Base-by-base conservation (phyloP, 1,284 basidiomycete species). In the Coniferiporia weirii region DNA sequence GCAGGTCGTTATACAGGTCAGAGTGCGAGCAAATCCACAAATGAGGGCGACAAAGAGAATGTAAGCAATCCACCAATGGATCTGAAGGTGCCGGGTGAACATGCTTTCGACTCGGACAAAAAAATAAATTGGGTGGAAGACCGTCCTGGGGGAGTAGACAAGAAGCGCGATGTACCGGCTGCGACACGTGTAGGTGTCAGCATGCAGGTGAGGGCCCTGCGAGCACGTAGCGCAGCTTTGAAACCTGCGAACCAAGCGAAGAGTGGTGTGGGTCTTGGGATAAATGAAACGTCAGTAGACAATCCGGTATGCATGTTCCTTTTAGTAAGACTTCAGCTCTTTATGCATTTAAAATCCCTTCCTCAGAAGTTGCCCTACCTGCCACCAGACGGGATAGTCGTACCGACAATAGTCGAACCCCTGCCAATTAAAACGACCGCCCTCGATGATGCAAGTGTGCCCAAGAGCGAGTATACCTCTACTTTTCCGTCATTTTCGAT, bases 401-500 rank as follows among this genome's bases (percentile, higher is more conserved):
- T 40, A 9, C 9, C 9, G 15, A 40, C 38, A 10, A 12, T 40
- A 15, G 8, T 40, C 15, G 15, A 15, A 7, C 38, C 38, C 2
- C 15, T 40, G 15, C 9, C 38, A 40, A 15, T 9, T 2, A 40
- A 40, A 40, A 40, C 38, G 38, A 3, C 38, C 15, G 38, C 3
- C 38, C 15, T 40, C 8, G 38, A 15, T 40, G 38, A 27, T 27
- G 27, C 27, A 27, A 3, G 38, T 3, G 38, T 12, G 38, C 8
- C 3, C 3, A 40, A 3, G 8, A 15, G 38, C 32, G 22, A 49
- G 9, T 52, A 13, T 20, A 45, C 35, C 47, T 43, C 52, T 43
- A 15, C 19, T 22, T 35, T 54, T 27, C 57, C 51, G n/a, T 59
- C 56, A 20, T 59, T 54, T 43, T 54, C 53, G 9, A 48, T 59